Base-by-base conservation (phyloP, 495 filamentous ascomycete genomes). In the Clohesyomyces aquaticus region DNA sequence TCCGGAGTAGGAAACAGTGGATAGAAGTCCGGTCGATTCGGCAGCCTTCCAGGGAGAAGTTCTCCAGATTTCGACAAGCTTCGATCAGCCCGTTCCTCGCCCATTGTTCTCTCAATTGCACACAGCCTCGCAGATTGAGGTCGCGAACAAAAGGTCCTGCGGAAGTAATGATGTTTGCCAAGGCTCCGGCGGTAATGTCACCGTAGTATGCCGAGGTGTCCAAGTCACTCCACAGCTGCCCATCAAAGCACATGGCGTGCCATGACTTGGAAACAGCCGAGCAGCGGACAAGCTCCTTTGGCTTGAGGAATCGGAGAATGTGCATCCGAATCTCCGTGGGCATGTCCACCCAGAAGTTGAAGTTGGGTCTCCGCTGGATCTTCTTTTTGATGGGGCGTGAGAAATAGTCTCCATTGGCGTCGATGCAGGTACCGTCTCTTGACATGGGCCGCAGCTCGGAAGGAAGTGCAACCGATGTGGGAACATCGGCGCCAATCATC, bases 101-200 rank as follows among this genome's bases (percentile, higher is more conserved):
- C 83, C 91, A 93, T 68, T 87, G 87, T 63, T 95, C 87, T 41
- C 87, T 81, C 64, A 98, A 82, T 68, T 91, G 88, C 14, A 86
- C 76, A 62, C 88, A 91, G 19, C 88, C 88, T 62, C 88, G 75
- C n/a, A 91, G 79, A 67, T 98, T 98, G 54, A 98, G 83, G 65
- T 97, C 89, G 53, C 88, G 87, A 22, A 97, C 83, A 67, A 98
- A 98, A 0, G 93, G 89, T 2, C 93, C 94, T 3, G 91, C 91
- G 2, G 85, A 79, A 0, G 85, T 86, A 71, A 98, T 90, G 57
- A 98, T 90, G 73, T 89, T 92, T 45, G 91, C 84, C 12, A 98
- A 77, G 8, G 89, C 87, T 59, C 88, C 87, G 9, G 89, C 89
- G 0, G 94, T 86, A 58, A 98, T 97, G 42, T 89, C 84, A 49